Evolutionary conservation across 1,139 yeast genomes (phyloP), one percentile per base, ranked within the genome.

Genomic region (Debaryomyces nepalensis): DNA sequence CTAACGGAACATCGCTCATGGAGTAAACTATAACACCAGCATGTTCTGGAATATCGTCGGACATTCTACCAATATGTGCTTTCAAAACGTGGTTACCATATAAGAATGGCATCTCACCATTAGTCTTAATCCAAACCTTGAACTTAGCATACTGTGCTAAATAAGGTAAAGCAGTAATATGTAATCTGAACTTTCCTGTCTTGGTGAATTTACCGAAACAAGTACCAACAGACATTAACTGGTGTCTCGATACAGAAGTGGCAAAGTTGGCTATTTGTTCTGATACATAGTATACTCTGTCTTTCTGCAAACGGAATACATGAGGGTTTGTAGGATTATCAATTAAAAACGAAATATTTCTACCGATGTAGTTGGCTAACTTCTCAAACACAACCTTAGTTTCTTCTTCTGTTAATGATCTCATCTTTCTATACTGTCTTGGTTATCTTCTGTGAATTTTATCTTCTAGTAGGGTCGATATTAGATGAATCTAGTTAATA

Each of bases 61-160:
- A 87, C 87, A 93, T 90, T 59, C 91, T 84, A 27, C 99, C 99
- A 46, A 93, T 77, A 61, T 93, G 99, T 10, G 99, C 99, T 63
- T 95, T 95, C 54, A 93, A 75, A 18, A 93, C 95, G 64, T 93
- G 97, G 70, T 93, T 93, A 32, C 99, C 99, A 58, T 95, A 93
- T 50, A 93, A 72, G 64, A 84, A 95, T 7, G 99, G 98, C 99
- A 95, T 95, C 67, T 93, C 99, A 55, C 99, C 99, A 59, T 93
- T 93, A 40, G 82, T 82, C 66, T 95, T 95, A 67, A 93, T 89
- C 99, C 99, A 95, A 34, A 93, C 75, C 69, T 93, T 93, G 70
- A 84, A 90, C 64, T 87, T 89, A 38, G 99, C 98, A 61, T 85
- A 85, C 57, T 87, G 85, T 4, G 96, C 84, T 46, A 93, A 69